Conservation (phyloP, 2,329 filamentous ascomycete genomes). For the Myriosclerotinia duriaeana region DNA sequence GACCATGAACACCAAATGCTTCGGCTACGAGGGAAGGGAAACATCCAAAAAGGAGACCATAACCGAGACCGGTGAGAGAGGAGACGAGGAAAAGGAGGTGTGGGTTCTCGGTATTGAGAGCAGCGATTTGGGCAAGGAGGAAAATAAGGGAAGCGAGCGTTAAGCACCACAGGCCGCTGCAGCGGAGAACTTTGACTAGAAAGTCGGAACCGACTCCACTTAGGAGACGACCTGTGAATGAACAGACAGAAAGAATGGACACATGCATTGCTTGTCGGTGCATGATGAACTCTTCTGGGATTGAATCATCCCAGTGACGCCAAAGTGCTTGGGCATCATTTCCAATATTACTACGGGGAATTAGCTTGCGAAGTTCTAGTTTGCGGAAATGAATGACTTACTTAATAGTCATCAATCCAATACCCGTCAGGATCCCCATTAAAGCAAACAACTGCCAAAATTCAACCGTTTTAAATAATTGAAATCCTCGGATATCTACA, state of each 20-base stretch:
- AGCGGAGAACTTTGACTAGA: slow-evolving; percentile 75
- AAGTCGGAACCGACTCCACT: slow-evolving; percentile 82
- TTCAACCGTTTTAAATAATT: slow-evolving; percentile 67
- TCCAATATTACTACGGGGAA: slow-evolving; percentile 75
- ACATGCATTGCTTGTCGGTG: slow-evolving; percentile 87
- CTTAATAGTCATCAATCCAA: slow-evolving; percentile 99
- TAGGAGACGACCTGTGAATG: slow-evolving; percentile 78
- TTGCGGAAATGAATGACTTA: slow-evolving; percentile 49
- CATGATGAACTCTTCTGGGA: slow-evolving; percentile 71
- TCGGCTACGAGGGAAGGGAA: slow-evolving; percentile 88
- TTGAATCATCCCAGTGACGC: slow-evolving; percentile 76
- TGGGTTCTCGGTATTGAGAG: slow-evolving; percentile 73
- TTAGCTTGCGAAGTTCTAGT: slow-evolving; percentile 1
- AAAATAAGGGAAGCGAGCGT: slow-evolving; percentile 77
- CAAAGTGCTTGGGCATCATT: slow-evolving; percentile 85
- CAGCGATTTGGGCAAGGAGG: slow-evolving; percentile 73
- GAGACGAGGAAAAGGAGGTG: slow-evolving; percentile 76
- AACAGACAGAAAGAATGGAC: slow-evolving; percentile 85
- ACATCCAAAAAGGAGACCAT: slow-evolving; percentile 91
- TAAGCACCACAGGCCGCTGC: slow-evolving; percentile 89
- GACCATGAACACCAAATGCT: slow-evolving; percentile 82
- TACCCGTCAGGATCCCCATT: slow-evolving; percentile 86
- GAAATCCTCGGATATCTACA: slow-evolving; percentile 86
- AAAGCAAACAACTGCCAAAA: slow-evolving; percentile 91
- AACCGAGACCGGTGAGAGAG: slow-evolving; percentile 79